A percentile compares a stretch with the other conserved stretches of the same genome.
These are phyloP conservation scores for Silene noctiflora DNA, from an alignment of 179 eudicot species.

Conservation along the genomic window DNA sequence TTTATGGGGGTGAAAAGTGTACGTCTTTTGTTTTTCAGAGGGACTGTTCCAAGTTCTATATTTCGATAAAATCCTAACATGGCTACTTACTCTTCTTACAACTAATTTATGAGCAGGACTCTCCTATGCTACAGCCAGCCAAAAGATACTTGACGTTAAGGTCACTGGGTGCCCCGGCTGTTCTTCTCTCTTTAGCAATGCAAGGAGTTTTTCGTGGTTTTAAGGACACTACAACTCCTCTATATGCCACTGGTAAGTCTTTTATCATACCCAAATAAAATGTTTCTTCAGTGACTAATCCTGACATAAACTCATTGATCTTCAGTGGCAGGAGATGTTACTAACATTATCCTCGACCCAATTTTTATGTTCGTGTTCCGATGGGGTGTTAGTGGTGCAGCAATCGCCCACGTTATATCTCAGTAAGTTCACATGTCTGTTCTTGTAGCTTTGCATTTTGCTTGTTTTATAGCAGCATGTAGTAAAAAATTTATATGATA, in stretches of 20 bases:
- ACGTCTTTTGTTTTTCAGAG: constrained; percentile 13
- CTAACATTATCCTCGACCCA: constrained; percentile 48
- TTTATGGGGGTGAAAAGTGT: constrained; percentile 46
- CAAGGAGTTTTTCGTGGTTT: constrained; percentile 54
- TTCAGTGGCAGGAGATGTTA: constrained; percentile 44
- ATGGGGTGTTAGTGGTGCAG: constrained; percentile 51
- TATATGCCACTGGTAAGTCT: constrained; percentile 44
- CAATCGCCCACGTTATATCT: constrained; percentile 50
- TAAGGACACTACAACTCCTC: constrained; percentile 47
- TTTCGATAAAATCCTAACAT: neutral
- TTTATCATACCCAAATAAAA: neutral
- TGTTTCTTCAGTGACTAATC: neutral
- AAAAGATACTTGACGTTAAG: constrained; percentile 37
- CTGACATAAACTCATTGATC: constrained; percentile 8
- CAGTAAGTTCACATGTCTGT: constrained; percentile 32
- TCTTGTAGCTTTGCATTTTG: neutral
- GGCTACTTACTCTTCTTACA: neutral
- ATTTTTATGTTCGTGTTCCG: constrained; percentile 42
- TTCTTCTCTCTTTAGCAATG: constrained; percentile 49
- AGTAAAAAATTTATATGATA: neutral
- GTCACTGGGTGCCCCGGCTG: constrained; percentile 49
- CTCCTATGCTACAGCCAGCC: constrained; percentile 43
- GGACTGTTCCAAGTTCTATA: neutral
- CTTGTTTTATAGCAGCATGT: neutral
- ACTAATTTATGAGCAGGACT: constrained; percentile 27